Base-by-base conservation (phyloP, 805 yeast genomes). In the Kazachstania viticola region DNA sequence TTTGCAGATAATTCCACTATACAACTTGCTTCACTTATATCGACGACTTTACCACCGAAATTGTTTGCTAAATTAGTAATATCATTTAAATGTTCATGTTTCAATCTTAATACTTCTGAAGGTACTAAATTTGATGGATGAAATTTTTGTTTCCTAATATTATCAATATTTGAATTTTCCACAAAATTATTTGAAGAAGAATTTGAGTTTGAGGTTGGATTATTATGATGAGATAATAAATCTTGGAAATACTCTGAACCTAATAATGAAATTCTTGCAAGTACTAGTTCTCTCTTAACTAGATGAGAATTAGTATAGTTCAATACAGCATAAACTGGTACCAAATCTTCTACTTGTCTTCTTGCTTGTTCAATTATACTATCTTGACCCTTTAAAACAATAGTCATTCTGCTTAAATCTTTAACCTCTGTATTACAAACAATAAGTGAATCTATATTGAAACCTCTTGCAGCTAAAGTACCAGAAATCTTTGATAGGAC, bases 231-330 rank as follows among this genome's bases (percentile, higher is more conserved):
- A 27, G 87, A 82, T 45, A 88, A 73, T 45, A 91, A 70, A 49
- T 88, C 96, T 57, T 87, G 93, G 63, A 91, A 91, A 65, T 87
- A 91, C 64, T 91, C 98, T n/a, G 96, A 94, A 25, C 98, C 98
- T 48, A 91, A 67, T 39, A 91, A 67, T 6, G 96, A 85, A 30
- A 91, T 79, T 65, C 95, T 76, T 21, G 95, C 95, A 51, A 91
- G 66, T 35, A 91, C 67, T 49, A 91, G 69, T 65, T 91, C 98
- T 58, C 98, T 75, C 57, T 77, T 74, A 56, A 91, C 83, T 48
- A 85, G 82, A 52, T 88, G 83, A 17, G 95, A 75, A 48, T 82
- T 73, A 32, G 95, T 71, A 65, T 91, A 91, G 61, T 91, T 95
- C 55, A 91, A 68, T 24, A 91, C 98, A 4, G 97, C 98, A 64